phyloP scores from a whole-genome alignment of 306 rosid species.

The Acacia melanoxylon region DNA sequence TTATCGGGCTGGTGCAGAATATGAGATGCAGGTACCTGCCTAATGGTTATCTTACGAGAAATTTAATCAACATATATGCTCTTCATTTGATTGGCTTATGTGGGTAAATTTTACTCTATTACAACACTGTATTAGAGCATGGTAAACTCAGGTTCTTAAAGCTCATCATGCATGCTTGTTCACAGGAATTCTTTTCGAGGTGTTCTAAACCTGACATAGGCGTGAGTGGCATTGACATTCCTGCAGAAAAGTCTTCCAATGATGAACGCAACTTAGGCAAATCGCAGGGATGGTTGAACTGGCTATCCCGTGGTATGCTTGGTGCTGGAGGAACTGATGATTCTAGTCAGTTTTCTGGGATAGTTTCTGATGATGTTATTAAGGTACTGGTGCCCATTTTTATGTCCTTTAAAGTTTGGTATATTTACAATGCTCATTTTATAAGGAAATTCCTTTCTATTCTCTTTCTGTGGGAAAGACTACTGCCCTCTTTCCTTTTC shows the following conservation, averaged over 20 bases:
- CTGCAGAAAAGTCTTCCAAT: conserved; percentile 50
- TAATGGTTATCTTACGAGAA: conserved; percentile 24
- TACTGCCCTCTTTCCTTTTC: background rate
- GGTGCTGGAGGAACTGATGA: conserved; percentile 99
- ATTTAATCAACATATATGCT: background rate
- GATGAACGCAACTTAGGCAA: conserved; percentile 62
- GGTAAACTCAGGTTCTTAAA: conserved; percentile 20
- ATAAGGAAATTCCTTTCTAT: background rate
- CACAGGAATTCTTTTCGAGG: conserved; percentile 61
- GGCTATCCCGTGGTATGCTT: conserved; percentile 98
- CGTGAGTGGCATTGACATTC: conserved; percentile 31
- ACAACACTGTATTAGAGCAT: background rate
- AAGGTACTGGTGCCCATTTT: conserved; percentile 53
- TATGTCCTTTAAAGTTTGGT: background rate
- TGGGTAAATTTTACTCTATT: conserved; percentile 15
- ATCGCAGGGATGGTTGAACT: conserved; percentile 91
- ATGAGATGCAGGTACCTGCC: conserved; percentile 69
- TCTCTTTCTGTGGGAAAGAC: background rate
- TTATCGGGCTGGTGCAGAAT: conserved; percentile 81
- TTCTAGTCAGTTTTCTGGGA: conserved; percentile 94
- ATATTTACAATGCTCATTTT: background rate
- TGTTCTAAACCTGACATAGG: conserved; percentile 44
- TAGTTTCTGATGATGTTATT: conserved; percentile 83
- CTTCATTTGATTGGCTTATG: conserved; percentile 24
- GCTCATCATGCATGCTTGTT: background rate